Percentiles rank a stretch among this genome's conserved stretches.
Evolutionary conservation across 257 asterid genomes (phyloP).

Genomic region (Solanum paucissectum): DNA sequence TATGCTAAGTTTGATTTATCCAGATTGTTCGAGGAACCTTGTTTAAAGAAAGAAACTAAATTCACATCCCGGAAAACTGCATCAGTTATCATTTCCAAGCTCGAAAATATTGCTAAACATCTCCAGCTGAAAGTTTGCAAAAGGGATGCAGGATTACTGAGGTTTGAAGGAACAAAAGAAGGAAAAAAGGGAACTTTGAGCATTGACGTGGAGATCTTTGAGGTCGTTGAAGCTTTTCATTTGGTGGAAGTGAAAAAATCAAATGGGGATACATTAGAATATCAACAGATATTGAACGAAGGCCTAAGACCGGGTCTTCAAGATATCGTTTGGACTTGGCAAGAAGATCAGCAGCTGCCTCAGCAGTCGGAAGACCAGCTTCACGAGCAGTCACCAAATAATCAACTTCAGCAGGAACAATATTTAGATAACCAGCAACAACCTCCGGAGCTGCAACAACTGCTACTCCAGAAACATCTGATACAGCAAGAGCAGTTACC

Average conservation of each 20-base stretch:
- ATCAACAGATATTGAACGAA: constrained; percentile 41
- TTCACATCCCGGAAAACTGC: constrained; percentile 72
- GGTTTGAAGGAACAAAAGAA: constrained; percentile 58
- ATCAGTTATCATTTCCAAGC: constrained; percentile 46
- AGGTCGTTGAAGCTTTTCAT: constrained; percentile 47
- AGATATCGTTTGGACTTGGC: constrained; percentile 78
- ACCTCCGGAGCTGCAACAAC: neutral
- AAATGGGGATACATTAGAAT: constrained; percentile 69
- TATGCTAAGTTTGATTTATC: constrained; percentile 69
- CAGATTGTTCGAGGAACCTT: constrained; percentile 58
- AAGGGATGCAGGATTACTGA: constrained; percentile 55
- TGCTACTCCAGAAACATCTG: constrained; percentile 1
- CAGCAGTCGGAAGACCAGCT: neutral
- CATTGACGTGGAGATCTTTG: constrained; percentile 76
- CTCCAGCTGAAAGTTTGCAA: constrained; percentile 58
- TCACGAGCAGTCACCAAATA: neutral
- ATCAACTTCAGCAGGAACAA: neutral
- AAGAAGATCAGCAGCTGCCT: constrained; percentile 37
- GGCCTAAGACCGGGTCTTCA: constrained; percentile 68
- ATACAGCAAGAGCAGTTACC: constrained; percentile 39
- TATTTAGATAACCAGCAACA: neutral
- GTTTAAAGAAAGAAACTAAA: constrained; percentile 42
- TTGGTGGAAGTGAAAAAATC: constrained; percentile 74
- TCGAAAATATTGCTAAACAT: constrained; percentile 54
- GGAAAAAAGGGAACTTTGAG: constrained; percentile 61